Evolutionary conservation across 805 yeast species (phyloP), one percentile per base, ranked within the genome.

Genomic region (Vanderwaltozyma tropicalis): DNA sequence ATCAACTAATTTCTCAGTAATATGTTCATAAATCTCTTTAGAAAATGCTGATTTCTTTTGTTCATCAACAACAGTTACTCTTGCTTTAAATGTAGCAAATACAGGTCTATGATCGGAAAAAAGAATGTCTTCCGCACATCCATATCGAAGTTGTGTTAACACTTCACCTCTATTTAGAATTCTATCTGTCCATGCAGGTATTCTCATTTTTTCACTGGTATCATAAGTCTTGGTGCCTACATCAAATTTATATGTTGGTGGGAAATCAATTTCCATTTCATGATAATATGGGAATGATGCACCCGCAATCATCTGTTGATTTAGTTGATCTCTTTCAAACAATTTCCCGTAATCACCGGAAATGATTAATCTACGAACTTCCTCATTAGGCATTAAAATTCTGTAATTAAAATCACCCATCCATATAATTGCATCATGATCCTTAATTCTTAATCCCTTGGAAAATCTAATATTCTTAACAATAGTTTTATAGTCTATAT

Each of bases 181-280:
- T 40, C 98, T 65, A 62, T 92, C 99, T 3, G 97, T 88, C 98
- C 98, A 92, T 0, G 98, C 94, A 1, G 98, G 99, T 11, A 84
- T 78, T 44, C 99, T 73, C 59, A 78, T 79, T 59, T 92, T 92
- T 51, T 89, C 97, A 29, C 94, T 79, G 0, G 94, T 73, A 57
- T 92, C 99, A 55, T 88, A 92, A 2, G 54, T 61, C 33, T 72
- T 74, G 0, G 94, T 80, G 4, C 94, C 94, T 34, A 84, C 81
- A 55, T 92, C 95, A 57, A 80, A 92, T 55, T 92, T 92, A 62
- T 92, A 92, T 0, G 99, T 92, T 5, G 99, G 99, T 7, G 80
- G 71, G 51, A 92, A 89, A 15, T 63, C 65, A 32, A 92, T 81
- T 35, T 74, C 80, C 67, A 77, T 74, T 61, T 92, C 99, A 44